phyloP scores from a whole-genome alignment of 371 early-diverging fungal species.

The Rhizopus sp. region DNA sequence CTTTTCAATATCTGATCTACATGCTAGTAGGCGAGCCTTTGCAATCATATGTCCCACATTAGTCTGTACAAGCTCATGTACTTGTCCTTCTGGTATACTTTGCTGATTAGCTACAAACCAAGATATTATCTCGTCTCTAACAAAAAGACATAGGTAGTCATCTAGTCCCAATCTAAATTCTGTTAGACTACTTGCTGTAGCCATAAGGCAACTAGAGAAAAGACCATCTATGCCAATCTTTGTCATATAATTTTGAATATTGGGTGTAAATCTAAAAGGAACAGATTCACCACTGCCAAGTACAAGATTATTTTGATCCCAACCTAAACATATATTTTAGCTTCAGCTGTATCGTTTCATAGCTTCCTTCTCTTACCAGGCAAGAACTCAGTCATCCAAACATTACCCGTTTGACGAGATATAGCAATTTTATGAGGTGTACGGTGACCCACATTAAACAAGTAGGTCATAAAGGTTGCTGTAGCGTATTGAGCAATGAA shows the following conservation, averaged over 20 bases:
- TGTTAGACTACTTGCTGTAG: constrained; percentile 75
- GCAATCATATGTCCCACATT: constrained; percentile 75
- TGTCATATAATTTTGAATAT: constrained; percentile 92
- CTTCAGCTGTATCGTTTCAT: neutral
- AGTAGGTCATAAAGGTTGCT: constrained; percentile 86
- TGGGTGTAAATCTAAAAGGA: constrained; percentile 97
- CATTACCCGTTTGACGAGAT: constrained; percentile 79
- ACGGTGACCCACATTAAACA: constrained; percentile 85
- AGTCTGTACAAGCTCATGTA: constrained; percentile 64
- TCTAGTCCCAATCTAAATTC: constrained; percentile 84
- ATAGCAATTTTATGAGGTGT: constrained; percentile 87
- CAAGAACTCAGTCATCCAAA: constrained; percentile 79
- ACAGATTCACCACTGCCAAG: constrained; percentile 75
- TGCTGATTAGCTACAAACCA: constrained; percentile 71
- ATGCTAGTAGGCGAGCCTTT: constrained; percentile 73
- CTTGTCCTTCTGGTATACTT: constrained; percentile 58
- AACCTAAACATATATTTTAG: constrained; percentile 14
- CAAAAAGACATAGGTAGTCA: constrained; percentile 82
- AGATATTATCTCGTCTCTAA: constrained; percentile 87
- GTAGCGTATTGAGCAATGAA: constrained; percentile 91
- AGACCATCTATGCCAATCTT: constrained; percentile 92
- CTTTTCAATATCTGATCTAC: constrained; percentile 78
- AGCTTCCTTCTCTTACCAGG: constrained; percentile 53
- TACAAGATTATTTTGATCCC: constrained; percentile 38
- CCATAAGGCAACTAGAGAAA: constrained; percentile 80